Evolutionary conservation across 352 stramenopile species (phyloP).

Genomic region (Pythium scleroteichum): DNA sequence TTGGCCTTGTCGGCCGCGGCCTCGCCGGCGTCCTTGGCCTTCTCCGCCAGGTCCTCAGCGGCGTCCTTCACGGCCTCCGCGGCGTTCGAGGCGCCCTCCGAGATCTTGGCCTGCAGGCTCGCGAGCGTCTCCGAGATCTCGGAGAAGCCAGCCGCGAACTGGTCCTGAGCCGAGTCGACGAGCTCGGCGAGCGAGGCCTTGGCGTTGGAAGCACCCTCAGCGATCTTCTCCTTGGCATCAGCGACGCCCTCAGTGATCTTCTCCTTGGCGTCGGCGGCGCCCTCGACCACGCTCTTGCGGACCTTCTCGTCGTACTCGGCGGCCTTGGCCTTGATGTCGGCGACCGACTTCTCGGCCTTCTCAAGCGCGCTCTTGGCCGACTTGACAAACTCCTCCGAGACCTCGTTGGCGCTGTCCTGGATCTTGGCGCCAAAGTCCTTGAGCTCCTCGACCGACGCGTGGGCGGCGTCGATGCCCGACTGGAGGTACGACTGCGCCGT

Average conservation of each 20-base stretch:
- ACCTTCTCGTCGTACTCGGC: conserved; percentile 55
- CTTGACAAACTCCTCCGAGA: conserved; percentile 47
- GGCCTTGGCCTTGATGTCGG: conserved; percentile 53
- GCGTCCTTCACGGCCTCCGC: conserved; percentile 39
- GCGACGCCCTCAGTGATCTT: conserved; percentile 49
- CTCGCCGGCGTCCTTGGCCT: conserved; percentile 46
- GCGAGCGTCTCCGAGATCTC: conserved; percentile 52
- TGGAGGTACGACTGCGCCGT: conserved; percentile 67
- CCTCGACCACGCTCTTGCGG: conserved; percentile 23
- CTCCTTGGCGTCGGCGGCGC: conserved; percentile 52
- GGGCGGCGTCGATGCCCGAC: conserved; percentile 56
- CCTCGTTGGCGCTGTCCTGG: conserved; percentile 51
- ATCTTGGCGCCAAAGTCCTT: conserved; percentile 56
- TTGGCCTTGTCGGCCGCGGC: conserved; percentile 48
- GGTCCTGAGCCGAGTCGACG: conserved; percentile 49
- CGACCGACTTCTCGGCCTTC: conserved; percentile 25
- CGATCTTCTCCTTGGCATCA: conserved; percentile 45
- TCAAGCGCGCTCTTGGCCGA: conserved; percentile 52
- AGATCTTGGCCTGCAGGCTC: conserved; percentile 35
- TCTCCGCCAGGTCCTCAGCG: conserved; percentile 43
- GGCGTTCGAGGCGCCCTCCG: conserved; percentile 22
- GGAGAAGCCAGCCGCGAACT: conserved; percentile 54
- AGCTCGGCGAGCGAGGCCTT: conserved; percentile 51
- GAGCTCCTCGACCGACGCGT: conserved; percentile 68
- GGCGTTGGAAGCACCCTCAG: conserved; percentile 36